Base-by-base conservation (phyloP, 306 rosid species). In the Quercus cerris region DNA sequence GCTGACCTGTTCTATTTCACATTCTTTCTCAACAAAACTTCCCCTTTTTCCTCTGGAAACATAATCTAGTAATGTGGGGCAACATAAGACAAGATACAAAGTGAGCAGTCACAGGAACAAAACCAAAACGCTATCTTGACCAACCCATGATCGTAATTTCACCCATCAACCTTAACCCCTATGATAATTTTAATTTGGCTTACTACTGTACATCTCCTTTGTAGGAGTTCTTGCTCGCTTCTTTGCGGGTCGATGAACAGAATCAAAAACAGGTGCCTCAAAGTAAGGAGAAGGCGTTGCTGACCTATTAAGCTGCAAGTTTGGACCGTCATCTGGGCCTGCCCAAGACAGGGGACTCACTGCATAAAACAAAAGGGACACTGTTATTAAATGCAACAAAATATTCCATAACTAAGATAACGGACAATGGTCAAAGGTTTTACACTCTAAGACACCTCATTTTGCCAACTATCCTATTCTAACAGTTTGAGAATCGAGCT, bases 271-370 rank as follows among this genome's bases (percentile, higher is more conserved):
- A 20, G 80, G 27, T 58, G 72, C 78, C 73, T 76, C 84, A 9
- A 55, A 31, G 82, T 17, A 33, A 35, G 2, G 2, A 38, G 86
- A 81, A 52, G 76, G 76, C 78, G 58, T 75, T 68, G 15, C 75
- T 4, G 82, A 82, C 56, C 66, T 77, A 71, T 55, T 80, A 35
- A 79, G 84, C 57, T 74, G 85, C 69, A 72, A 79, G 62, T 81
- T 82, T 3, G 83, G 27, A 70, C 67, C 12, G 22, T 75, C 90
- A 61, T 83, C 94, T 33, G 89, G 89, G 71, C 62, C 66, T 52
- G 77, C 80, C 93, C 93, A 93, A 33, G 95, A 81, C 62, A 91
- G 61, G 71, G 94, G 93, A n/a, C 41, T 46, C 74, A 77, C 97
- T 93, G 93, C 95, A 83, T 59, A 59, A 82, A 11, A 8, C 17